Evolutionary conservation across 164 flowering plant species (phyloP).

Genomic region (Vitis cinerea): DNA sequence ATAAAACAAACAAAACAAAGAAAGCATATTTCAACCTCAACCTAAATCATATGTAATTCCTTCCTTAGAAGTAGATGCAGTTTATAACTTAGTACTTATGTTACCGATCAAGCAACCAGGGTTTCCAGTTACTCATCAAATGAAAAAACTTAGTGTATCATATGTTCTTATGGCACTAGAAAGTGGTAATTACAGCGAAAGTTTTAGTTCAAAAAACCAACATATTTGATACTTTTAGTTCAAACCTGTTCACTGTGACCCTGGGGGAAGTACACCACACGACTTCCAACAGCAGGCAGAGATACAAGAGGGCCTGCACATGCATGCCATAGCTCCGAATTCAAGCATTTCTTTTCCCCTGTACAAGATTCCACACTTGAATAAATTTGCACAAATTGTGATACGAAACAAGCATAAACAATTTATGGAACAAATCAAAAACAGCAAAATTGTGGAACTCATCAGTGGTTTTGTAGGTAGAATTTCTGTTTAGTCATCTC

Average conservation of each 20-base stretch:
- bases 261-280: constrained; percentile 31
- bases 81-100: neutral
- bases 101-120: neutral
- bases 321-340: constrained; percentile 35
- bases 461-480: too few species aligned
- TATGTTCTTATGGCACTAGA: neutral
- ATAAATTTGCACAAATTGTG: neutral
- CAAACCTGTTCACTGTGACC: constrained; percentile 38
- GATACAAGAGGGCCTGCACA: constrained; percentile 38
- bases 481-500: too few species aligned
- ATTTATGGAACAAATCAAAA: too few species aligned
- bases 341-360: constrained; percentile 29
- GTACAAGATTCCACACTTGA: constrained; percentile 1
- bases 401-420: too few species aligned
- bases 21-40: neutral
- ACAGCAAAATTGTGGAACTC: too few species aligned
- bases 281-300: constrained; percentile 27
- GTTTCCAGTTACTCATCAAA: neutral
- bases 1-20: too few species aligned
- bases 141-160: neutral
- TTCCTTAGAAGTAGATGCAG: neutral
- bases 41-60: neutral
- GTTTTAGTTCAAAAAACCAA: neutral
- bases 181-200: neutral
- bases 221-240: neutral